Evolutionary conservation across 2,329 filamentous ascomycete species (phyloP), one percentile per base, ranked within the genome.

Genomic region (Cordyceps militaris): DNA sequence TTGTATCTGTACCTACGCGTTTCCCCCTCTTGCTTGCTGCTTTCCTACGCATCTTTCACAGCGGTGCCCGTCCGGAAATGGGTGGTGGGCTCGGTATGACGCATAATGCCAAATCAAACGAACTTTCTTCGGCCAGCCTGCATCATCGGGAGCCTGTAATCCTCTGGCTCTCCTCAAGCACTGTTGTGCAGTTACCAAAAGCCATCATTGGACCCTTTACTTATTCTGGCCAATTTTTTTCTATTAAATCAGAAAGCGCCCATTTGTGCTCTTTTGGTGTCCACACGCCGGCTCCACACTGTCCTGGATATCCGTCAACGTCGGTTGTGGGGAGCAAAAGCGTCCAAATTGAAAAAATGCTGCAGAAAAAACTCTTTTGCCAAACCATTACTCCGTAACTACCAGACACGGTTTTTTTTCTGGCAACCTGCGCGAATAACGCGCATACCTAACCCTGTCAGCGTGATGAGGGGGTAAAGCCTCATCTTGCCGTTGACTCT

Each of bases 41-140:
- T 38, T 38, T 16, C 34, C 34, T n/a, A 32, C 28, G 6, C 6
- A 32, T 36, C 2, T 11, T 36, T 16, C 34, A 32, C 28, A 32
- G 36, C 36, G 19, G 14, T 21, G 16, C 38, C 38, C 38, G 5
- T n/a, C n/a, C 9, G 7, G n/a, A 40, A 40, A 8, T 2, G 16
- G 38, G 19, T 53, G 50, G 50, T 44, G 50, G 50, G 38, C 50
- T 53, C 50, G 50, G 50, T 44, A 53, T 53, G 50, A 54, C 51
- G 51, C 51, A 54, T 54, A 54, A 30, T 23, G 9, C n/a, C 19
- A 23, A 50, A 36, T 24, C 48, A 38, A 36, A 50, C 48, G 4
- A 50, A 36, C 19, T 38, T 9, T n/a, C 44, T 28, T 24, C 30
- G 28, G 13, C 23, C 30, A 38, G 48, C 9, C 48, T 50, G 14